Evolutionary conservation across 148 eudicot genomes (phyloP).

Genomic region (Pharnaceum exiguum): DNA sequence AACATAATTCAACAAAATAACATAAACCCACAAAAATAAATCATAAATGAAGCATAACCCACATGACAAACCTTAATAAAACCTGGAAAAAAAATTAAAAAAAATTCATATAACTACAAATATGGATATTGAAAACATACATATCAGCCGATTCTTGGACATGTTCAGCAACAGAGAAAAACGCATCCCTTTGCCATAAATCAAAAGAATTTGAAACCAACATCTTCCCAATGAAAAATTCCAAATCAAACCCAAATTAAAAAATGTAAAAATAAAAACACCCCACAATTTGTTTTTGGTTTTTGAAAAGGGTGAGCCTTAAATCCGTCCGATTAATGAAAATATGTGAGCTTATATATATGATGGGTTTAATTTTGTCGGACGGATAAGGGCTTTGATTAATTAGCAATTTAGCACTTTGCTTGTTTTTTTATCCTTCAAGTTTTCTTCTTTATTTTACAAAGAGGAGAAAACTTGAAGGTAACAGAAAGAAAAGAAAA

Average conservation of each 20-base stretch:
- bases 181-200: conserved; percentile 87
- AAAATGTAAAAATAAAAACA: neutral
- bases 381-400: conserved; percentile 11
- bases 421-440: too few relatives aligned
- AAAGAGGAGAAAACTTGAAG: too few relatives aligned
- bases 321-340: conserved; percentile 2
- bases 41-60: neutral
- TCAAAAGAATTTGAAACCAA: conserved; percentile 90
- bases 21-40: neutral
- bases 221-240: conserved; percentile 24
- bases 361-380: neutral
- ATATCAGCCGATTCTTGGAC: conserved; percentile 92
- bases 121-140: conserved; percentile 32
- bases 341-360: neutral
- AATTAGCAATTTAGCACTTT: too few relatives aligned
- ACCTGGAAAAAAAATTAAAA: conserved; percentile 6
- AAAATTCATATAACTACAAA: neutral
- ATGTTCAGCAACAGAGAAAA: conserved; percentile 90
- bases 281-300: too few relatives aligned
- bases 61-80: neutral
- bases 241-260: neutral
- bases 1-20: neutral
- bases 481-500: too few relatives aligned
- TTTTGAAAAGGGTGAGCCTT: neutral
- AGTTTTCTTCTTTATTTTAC: too few relatives aligned